Percentiles rank a stretch among this genome's conserved stretches.
Evolutionary conservation across 768 basidiomycete genomes (phyloP).

Genomic region (Leccinum imitatum): DNA sequence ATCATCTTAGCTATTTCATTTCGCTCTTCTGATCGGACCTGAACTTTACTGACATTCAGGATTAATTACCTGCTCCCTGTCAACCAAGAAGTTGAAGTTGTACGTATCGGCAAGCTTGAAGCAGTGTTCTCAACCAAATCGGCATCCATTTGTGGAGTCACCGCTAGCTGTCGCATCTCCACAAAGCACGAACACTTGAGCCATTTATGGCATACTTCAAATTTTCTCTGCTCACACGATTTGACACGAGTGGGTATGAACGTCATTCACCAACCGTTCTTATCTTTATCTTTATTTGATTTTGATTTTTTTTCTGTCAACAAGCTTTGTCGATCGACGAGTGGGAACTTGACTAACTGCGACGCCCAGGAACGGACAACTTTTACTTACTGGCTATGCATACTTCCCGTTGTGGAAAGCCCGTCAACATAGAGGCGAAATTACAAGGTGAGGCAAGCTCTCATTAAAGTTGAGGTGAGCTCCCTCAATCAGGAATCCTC

Average conservation of each 20-base stretch:
- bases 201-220: not conserved
- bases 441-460: not conserved
- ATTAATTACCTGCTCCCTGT: not conserved
- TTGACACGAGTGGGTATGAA: not conserved
- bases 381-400: not conserved
- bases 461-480: not conserved
- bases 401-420: constrained; percentile 6
- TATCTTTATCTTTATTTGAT: not conserved
- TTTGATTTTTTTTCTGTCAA: not conserved
- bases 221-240: not conserved
- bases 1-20: not conserved
- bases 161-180: not conserved
- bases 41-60: constrained; percentile 2
- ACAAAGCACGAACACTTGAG: not conserved
- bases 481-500: constrained; percentile 5
- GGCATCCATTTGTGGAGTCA: constrained; percentile 4
- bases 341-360: not conserved
- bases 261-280: not conserved
- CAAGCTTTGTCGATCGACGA: not conserved
- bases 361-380: constrained; percentile 3
- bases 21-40: constrained; percentile 6
- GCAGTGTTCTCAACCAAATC: not conserved
- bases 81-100: not conserved
- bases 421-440: not conserved
- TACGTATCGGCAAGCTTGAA: not conserved